A percentile compares a stretch with the other conserved stretches of the same genome.
Conservation (phyloP, 441 rosid species). For the Syzygium malaccense region DNA sequence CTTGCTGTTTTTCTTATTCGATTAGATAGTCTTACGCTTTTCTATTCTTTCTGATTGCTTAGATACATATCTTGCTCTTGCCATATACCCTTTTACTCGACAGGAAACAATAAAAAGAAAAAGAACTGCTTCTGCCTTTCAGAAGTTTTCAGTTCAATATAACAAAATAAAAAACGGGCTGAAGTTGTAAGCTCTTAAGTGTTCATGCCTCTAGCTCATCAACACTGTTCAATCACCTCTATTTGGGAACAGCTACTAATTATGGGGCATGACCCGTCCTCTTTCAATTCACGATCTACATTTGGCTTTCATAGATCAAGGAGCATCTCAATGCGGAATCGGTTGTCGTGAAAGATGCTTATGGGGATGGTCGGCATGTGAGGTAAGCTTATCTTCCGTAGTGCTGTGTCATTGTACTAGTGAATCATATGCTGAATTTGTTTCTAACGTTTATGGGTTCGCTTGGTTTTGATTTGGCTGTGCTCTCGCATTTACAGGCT, state of each 20-base stretch:
- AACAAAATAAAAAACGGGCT: neutral
- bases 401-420: neutral
- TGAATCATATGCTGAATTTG: neutral
- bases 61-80: neutral
- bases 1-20: neutral
- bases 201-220: neutral
- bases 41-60: neutral
- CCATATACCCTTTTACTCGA: neutral
- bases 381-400: conserved; percentile 32
- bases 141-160: neutral
- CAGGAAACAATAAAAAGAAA: neutral
- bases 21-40: neutral
- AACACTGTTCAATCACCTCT: neutral
- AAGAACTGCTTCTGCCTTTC: neutral
- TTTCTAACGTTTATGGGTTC: neutral
- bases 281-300: neutral
- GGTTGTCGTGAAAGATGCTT: conserved; percentile 71
- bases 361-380: conserved; percentile 95
- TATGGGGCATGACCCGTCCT: neutral
- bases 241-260: neutral
- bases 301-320: conserved; percentile 53
- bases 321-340: conserved; percentile 74
- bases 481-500: neutral
- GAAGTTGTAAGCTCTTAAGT: neutral
- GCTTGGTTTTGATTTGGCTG: neutral